Evolutionary conservation across 2,329 filamentous ascomycete species (phyloP), one percentile per base, ranked within the genome.

Genomic region (Arachnomyces sp.): DNA sequence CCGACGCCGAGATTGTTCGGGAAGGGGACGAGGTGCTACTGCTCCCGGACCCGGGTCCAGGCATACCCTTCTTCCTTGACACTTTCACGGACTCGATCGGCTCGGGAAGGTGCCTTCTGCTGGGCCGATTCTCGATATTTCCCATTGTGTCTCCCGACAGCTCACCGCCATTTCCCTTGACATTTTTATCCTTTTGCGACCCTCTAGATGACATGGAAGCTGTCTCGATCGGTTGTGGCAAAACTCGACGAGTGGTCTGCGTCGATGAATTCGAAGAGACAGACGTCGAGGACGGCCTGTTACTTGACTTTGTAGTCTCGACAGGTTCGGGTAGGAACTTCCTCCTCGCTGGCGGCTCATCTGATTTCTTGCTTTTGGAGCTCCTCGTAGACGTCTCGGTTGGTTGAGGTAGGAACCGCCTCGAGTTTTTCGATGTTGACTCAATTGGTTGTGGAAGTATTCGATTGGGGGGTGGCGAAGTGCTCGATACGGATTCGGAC

Each of bases 201-300:
- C 20, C 20, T 9, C 20, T 25, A 25, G 78, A 36, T 77, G 73
- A 28, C 73, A 75, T 29, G 73, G 73, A 28, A 48, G 52, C 29
- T 7, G 82, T 87, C 60, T 88, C 84, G 48, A 88, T 76, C 12
- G 82, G 81, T 40, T 83, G 73, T 28, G 82, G 81, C 31, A 67
- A 71, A 63, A 85, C 85, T 51, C 77, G 77, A 54, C 75, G 69
- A 48, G 70, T 68, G 37, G 70, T 62, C 49, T 65, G 63, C 31
- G 38, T 28, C 7, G 45, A 39, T 13, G 31, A 28, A 7, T 31
- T 14, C 38, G 42, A 37, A 20, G 30, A 29, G 40, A 38, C 49
- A 47, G 41, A 44, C 46, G 38, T 33, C 28, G 35, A 34, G 32
- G 18, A 12, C 29, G 33, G 12, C 20, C 33, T 14, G 13, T 20